phyloP scores from a whole-genome alignment of 1,284 basidiomycete genomes.

The Erythrobasidium hasegawianum region DNA sequence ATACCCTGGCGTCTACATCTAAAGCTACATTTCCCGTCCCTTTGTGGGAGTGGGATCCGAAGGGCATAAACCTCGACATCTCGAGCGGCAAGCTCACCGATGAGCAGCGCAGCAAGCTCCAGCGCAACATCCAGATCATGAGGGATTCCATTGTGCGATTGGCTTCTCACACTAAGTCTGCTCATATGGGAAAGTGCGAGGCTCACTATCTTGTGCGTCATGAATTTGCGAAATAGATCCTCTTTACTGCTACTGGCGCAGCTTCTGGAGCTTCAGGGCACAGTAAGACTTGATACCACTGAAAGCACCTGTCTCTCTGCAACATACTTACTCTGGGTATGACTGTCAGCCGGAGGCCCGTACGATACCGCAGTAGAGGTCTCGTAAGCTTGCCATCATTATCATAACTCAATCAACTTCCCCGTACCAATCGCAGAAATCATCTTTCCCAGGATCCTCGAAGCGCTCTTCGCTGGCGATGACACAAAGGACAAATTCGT shows the following conservation, averaged over 20 bases:
- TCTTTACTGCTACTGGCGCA: slow-evolving; percentile 35
- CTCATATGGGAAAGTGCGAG: too few relatives aligned
- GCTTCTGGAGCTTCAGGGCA: slow-evolving; percentile 70
- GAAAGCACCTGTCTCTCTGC: too few relatives aligned
- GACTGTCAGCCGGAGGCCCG: slow-evolving; percentile 60
- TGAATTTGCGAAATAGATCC: too few relatives aligned
- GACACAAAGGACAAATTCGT: slow-evolving; percentile 44
- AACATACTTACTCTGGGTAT: too few relatives aligned
- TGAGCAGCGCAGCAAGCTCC: slow-evolving; percentile 60
- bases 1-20: too few relatives aligned
- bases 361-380: slow-evolving; percentile 82
- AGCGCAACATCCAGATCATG: slow-evolving; percentile 33
- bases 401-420: too few relatives aligned
- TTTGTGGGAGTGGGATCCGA: slow-evolving; percentile 15
- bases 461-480: slow-evolving; percentile 65
- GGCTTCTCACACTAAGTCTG: too few relatives aligned
- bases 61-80: slow-evolving; percentile 27
- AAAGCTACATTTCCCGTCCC: slow-evolving; percentile 17
- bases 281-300: slow-evolving; percentile 50
- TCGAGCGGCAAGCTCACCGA: slow-evolving; percentile 58
- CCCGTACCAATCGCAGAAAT: too few relatives aligned
- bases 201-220: too few relatives aligned
- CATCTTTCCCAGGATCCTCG: too few relatives aligned
- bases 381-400: too few relatives aligned
- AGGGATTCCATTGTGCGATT: slow-evolving; percentile 27